Percentiles rank a stretch among this genome's conserved stretches.
These are phyloP conservation scores for Phanerochaete sordida DNA, from an alignment of 768 basidiomycete species.

Conservation along the genomic window DNA sequence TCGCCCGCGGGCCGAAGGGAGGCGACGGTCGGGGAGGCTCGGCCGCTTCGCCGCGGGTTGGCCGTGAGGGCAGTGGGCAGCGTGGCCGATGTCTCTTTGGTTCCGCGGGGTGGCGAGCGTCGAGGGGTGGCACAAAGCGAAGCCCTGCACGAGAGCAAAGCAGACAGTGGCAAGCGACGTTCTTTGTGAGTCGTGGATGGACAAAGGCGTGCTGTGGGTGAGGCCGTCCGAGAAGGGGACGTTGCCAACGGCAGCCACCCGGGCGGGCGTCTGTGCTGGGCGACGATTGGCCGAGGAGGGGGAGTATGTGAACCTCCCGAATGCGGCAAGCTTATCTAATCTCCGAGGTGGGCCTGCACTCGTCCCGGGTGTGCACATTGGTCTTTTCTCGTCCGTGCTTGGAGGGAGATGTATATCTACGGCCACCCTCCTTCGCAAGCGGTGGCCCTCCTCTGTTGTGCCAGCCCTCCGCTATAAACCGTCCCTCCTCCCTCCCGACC, in stretches of 20 bases:
- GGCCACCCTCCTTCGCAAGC: neutral
- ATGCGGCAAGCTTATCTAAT: conserved; percentile 1
- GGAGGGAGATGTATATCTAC: conserved; percentile 4
- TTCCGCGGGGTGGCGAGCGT: neutral
- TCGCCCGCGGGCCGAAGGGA: neutral
- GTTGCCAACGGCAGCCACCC: neutral
- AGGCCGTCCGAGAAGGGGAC: neutral
- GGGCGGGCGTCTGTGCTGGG: neutral
- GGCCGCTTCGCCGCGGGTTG: neutral
- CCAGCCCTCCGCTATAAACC: neutral
- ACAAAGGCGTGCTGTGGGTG: conserved; percentile 1
- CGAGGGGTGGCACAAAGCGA: neutral
- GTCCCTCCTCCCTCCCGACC: neutral
- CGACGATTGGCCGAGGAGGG: neutral
- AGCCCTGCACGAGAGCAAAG: no score
- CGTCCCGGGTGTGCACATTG: neutral
- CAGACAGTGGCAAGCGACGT: no score
- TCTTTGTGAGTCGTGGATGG: neutral
- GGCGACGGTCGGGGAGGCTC: neutral
- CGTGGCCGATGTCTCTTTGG: no score
- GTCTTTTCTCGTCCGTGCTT: conserved; percentile 5
- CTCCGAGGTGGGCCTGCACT: conserved; percentile 2
- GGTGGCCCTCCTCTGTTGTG: conserved; percentile 2
- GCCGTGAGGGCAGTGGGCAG: neutral
- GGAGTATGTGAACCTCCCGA: neutral